Evolutionary conservation across 495 filamentous ascomycete species (phyloP).

Genomic region (Daldinia concentrica): DNA sequence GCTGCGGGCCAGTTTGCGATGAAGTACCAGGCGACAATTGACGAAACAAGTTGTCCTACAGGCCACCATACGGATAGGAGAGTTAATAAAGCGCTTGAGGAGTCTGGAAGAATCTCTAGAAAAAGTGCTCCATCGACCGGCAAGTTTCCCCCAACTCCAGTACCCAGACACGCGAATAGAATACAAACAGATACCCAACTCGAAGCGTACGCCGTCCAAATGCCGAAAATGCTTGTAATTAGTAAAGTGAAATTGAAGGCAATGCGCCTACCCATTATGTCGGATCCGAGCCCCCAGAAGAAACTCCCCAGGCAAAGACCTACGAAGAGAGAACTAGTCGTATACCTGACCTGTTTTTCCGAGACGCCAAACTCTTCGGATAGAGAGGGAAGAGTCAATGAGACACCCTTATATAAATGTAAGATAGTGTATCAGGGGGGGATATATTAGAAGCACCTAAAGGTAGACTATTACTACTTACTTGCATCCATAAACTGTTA

Average conservation of each 20-base stretch:
- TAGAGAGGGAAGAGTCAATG: conserved; percentile 76
- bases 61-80: conserved; percentile 85
- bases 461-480: conserved; percentile 38
- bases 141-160: conserved; percentile 74
- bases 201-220: conserved; percentile 71
- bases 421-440: conserved; percentile 23
- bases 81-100: conserved; percentile 78
- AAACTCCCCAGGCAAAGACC: conserved; percentile 78
- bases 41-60: conserved; percentile 75
- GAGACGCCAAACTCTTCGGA: conserved; percentile 70
- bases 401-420: conserved; percentile 67
- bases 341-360: conserved; percentile 63
- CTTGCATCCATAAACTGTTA: conserved; percentile 62
- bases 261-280: conserved; percentile 73
- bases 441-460: conserved; percentile 1
- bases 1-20: conserved; percentile 73
- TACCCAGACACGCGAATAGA: conserved; percentile 58
- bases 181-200: conserved; percentile 73
- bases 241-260: conserved; percentile 81
- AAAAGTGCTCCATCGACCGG: conserved; percentile 84
- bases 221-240: conserved; percentile 77
- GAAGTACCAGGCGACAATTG: conserved; percentile 80
- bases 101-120: conserved; percentile 81
- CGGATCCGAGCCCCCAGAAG: conserved; percentile 83
- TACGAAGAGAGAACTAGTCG: conserved; percentile 59